Conservation (phyloP, 352 stramenopile species). For the Bremia lactucae region DNA sequence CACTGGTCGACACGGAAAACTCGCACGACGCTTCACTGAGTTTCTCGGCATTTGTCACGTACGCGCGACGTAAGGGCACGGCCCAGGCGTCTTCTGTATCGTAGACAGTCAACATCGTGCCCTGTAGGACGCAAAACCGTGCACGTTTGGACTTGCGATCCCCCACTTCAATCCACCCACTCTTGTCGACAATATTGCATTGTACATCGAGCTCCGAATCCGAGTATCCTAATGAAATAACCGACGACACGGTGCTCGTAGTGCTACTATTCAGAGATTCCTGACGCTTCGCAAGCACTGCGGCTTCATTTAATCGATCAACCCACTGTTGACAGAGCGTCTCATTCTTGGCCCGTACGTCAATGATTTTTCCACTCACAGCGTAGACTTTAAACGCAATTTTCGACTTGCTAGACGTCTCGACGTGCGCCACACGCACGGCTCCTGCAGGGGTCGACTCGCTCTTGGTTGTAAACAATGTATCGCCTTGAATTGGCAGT, state of each 20-base stretch:
- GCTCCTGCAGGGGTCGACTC: constrained; percentile 56
- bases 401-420: constrained; percentile 60
- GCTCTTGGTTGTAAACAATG: constrained; percentile 59
- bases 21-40: constrained; percentile 44
- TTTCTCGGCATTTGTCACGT: constrained; percentile 62
- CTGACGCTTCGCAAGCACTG: constrained; percentile 58
- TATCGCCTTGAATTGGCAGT: constrained; percentile 47
- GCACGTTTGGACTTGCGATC: constrained; percentile 67
- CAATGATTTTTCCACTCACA: constrained; percentile 76
- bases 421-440: constrained; percentile 66
- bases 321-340: constrained; percentile 64
- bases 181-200: constrained; percentile 72
- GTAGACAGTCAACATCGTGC: constrained; percentile 76
- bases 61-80: constrained; percentile 61
- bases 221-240: constrained; percentile 47
- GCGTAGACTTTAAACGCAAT: constrained; percentile 80
- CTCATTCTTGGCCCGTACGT: constrained; percentile 73
- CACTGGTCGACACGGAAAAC: constrained; percentile 52
- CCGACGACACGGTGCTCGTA: constrained; percentile 61
- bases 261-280: constrained; percentile 65
- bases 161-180: constrained; percentile 63
- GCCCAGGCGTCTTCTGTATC: constrained; percentile 74
- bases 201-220: constrained; percentile 62
- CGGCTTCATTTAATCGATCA: constrained; percentile 56
- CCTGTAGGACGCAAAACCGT: constrained; percentile 71